Percentiles rank a stretch among this genome's conserved stretches.
Evolutionary conservation across 306 rosid genomes (phyloP).

Genomic region (Cicer arietinum): DNA sequence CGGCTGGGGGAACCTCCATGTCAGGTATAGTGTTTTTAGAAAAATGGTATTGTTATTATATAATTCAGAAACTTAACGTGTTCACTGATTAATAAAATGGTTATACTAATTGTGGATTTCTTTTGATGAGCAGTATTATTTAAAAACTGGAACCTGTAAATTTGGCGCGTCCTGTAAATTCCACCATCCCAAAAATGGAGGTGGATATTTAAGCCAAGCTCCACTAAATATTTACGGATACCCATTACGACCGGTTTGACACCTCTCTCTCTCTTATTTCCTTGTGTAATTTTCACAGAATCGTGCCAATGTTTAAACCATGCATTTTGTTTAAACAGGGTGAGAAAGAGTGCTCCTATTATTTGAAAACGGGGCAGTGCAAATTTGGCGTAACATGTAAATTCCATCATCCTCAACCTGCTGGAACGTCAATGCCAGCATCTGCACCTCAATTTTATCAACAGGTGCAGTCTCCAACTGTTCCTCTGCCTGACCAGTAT

Average conservation of each 20-base stretch:
- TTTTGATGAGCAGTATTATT: slow-evolving; percentile 70
- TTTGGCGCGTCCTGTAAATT: slow-evolving; percentile 93
- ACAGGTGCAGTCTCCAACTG: slow-evolving; percentile 87
- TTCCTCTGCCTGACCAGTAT: slow-evolving; percentile 74
- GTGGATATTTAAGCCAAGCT: slow-evolving; percentile 80
- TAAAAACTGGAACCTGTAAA: slow-evolving; percentile 90
- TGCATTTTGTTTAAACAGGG: slow-evolving; percentile 61
- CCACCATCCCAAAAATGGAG: slow-evolving; percentile 87
- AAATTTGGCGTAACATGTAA: slow-evolving; percentile 93
- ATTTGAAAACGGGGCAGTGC: slow-evolving; percentile 98
- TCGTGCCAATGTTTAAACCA: slow-evolving; percentile 28
- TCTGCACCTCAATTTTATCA: slow-evolving; percentile 95
- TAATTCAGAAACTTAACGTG: neutral
- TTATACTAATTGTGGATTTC: slow-evolving; percentile 25
- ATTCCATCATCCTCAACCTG: slow-evolving; percentile 91
- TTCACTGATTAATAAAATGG: slow-evolving; percentile 6
- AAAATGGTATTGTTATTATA: neutral
- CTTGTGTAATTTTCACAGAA: neutral
- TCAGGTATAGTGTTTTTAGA: slow-evolving; percentile 1
- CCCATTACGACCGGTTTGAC: slow-evolving; percentile 82
- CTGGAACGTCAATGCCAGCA: slow-evolving; percentile 66
- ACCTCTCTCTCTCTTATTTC: slow-evolving; percentile 10
- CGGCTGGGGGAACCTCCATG: slow-evolving; percentile 83
- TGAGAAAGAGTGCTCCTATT: slow-evolving; percentile 95
- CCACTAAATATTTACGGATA: slow-evolving; percentile 78